Base-by-base conservation (phyloP, 371 early-diverging fungal genomes). In the Homolaphlyctis polyrhiza region DNA sequence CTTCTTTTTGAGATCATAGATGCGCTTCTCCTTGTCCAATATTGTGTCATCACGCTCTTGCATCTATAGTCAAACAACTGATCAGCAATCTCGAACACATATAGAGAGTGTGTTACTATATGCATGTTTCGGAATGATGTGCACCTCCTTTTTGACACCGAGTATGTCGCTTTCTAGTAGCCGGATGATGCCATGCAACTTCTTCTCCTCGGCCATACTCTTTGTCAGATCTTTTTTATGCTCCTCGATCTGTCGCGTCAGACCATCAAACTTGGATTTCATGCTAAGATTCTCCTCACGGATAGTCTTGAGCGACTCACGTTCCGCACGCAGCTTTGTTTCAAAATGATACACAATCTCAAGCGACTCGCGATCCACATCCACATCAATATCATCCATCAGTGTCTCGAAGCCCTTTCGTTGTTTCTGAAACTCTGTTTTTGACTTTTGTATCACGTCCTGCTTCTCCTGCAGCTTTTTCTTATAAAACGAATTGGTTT, bases 41-140 rank as follows among this genome's bases (percentile, higher is more conserved):
- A 83, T 78, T n/a, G 78, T 74, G 58, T 79, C 77, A 57, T 83
- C 80, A 33, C 83, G 66, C 59, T 83, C 83, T 72, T 79, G 74
- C 64, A 81, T 75, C 81, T 80, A 28, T 32, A 27, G 14, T 25
- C 58, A 45, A 16, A 11, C 58, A 58, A 8, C 25, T 21, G 4
- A 23, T 30, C 8, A 30, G 30, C 34, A 36, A 30, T 62, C 3
- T 27, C 52, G 35, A 16, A 6, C 5, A 27, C 36, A 35, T n/a
- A 49, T 8, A 33, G n/a, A 18, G 11, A 25, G 6, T 30, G 23
- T 8, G 21, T 55, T 60, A 35, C 63, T 35, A 59, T n/a, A n/a
- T n/a, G n/a, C n/a, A n/a, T n/a, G n/a, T n/a, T n/a, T n/a, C n/a
- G n/a, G n/a, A n/a, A n/a, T n/a, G 23, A n/a, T 58, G 30, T 33